Evolutionary conservation across 2,329 filamentous ascomycete genomes (phyloP).

Genomic region (Monilinia laxa): DNA sequence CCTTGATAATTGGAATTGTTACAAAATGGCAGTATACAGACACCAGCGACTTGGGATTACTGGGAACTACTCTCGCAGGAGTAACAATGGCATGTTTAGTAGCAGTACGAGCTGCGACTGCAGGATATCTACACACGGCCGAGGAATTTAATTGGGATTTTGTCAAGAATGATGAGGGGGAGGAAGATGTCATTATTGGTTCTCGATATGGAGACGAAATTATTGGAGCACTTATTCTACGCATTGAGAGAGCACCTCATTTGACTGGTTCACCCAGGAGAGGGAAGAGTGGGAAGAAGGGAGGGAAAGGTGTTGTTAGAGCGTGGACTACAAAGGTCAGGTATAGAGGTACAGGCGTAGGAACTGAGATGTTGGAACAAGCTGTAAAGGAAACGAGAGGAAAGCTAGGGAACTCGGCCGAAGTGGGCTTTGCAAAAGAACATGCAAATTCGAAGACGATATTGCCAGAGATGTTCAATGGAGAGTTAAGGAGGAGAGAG

Average conservation of each 20-base stretch:
- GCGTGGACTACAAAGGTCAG: conserved; percentile 76
- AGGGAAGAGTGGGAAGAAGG: conserved; percentile 43
- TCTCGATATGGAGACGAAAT: conserved; percentile 67
- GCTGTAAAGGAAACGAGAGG: conserved; percentile 67
- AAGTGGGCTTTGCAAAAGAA: conserved; percentile 70
- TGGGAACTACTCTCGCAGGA: conserved; percentile 58
- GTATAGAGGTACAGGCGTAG: conserved; percentile 71
- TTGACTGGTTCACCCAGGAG: conserved; percentile 31
- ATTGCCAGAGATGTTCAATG: conserved; percentile 62
- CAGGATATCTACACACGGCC: conserved; percentile 51
- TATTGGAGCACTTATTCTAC: conserved; percentile 69
- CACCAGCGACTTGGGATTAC: conserved; percentile 52
- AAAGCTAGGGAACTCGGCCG: conserved; percentile 64
- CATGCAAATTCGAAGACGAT: conserved; percentile 73
- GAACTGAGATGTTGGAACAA: conserved; percentile 70
- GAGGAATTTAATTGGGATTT: conserved; percentile 38
- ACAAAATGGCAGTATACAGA: conserved; percentile 46
- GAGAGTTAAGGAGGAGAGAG: conserved; percentile 59
- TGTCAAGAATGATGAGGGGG: conserved; percentile 37
- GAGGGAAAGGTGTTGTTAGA: conserved; percentile 69
- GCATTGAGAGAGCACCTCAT: conserved; percentile 52
- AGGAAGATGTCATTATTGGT: conserved; percentile 60
- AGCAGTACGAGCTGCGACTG: conserved; percentile 58
- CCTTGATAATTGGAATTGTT: conserved; percentile 45
- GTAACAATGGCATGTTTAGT: conserved; percentile 64